Percentiles rank a stretch among this genome's conserved stretches.
These are phyloP conservation scores for Lachnellula cervina DNA, from an alignment of 2,329 filamentous ascomycete species.

Conservation along the genomic window DNA sequence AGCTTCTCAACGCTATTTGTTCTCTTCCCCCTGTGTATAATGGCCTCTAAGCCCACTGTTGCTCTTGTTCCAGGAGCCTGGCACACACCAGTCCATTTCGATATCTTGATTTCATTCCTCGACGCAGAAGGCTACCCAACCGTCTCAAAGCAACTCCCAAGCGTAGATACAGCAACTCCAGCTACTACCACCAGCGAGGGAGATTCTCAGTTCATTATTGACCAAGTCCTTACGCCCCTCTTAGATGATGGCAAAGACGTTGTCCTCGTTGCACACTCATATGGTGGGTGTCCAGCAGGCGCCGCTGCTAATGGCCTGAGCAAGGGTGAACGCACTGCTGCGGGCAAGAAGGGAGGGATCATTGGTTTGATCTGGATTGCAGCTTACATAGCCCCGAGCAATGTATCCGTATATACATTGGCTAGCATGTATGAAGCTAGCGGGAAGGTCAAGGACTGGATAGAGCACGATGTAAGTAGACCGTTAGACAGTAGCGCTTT, in stretches of 20 bases:
- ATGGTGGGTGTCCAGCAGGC: neutral
- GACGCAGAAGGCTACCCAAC: neutral
- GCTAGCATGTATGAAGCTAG: too few species aligned
- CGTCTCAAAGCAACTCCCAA: neutral
- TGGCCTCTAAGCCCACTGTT: neutral
- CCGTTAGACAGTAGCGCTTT: neutral
- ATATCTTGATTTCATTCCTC: neutral
- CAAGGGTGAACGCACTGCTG: neutral
- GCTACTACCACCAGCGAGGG: neutral
- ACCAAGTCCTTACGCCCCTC: neutral
- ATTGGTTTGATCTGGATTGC: neutral
- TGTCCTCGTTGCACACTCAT: constrained; percentile 7
- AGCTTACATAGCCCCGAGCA: neutral
- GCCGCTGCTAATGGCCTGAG: constrained; percentile 2
- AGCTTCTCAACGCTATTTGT: neutral
- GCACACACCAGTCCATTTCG: neutral
- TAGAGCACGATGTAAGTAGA: neutral
- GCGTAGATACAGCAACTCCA: neutral
- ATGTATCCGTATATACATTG: neutral
- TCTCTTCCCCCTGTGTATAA: neutral
- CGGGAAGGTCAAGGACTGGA: neutral
- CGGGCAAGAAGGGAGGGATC: neutral
- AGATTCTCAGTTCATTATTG: neutral
- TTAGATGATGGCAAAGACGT: neutral
- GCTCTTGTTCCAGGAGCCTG: constrained; percentile 4